Conservation (phyloP, 306 rosid genomes). For the Glycine tomentella region DNA sequence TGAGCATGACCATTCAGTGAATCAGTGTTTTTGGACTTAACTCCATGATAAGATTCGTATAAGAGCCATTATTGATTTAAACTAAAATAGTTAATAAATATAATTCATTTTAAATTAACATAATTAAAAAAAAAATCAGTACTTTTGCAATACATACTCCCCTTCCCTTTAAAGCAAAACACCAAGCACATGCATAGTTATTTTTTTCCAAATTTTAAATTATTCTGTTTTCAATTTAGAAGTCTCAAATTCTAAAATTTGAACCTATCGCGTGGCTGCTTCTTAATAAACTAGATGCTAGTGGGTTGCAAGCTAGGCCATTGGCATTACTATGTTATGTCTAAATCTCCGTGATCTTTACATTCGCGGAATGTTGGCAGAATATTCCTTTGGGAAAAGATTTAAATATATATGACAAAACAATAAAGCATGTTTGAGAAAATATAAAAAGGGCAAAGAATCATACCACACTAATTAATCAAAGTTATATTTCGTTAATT, state of each 20-base stretch:
- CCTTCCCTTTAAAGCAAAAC: background rate
- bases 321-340: background rate
- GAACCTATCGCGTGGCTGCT: background rate
- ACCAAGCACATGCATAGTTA: background rate
- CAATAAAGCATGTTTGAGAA: slow-evolving; percentile 13
- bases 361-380: slow-evolving; percentile 13
- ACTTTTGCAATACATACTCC: background rate
- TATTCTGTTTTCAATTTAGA: background rate
- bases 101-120: background rate
- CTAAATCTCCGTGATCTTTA: background rate
- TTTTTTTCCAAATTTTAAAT: background rate
- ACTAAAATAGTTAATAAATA: background rate
- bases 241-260: background rate
- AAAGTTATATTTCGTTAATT: background rate
- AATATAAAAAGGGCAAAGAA: slow-evolving; percentile 35
- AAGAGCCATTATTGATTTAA: background rate
- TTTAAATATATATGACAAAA: slow-evolving; percentile 8
- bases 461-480: slow-evolving; percentile 24
- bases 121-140: background rate
- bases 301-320: background rate
- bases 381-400: background rate
- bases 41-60: background rate
- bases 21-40: background rate
- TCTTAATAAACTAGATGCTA: background rate
- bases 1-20: background rate